Base-by-base conservation (phyloP, 352 stramenopile species). In the Phytophthora citrophthora region DNA sequence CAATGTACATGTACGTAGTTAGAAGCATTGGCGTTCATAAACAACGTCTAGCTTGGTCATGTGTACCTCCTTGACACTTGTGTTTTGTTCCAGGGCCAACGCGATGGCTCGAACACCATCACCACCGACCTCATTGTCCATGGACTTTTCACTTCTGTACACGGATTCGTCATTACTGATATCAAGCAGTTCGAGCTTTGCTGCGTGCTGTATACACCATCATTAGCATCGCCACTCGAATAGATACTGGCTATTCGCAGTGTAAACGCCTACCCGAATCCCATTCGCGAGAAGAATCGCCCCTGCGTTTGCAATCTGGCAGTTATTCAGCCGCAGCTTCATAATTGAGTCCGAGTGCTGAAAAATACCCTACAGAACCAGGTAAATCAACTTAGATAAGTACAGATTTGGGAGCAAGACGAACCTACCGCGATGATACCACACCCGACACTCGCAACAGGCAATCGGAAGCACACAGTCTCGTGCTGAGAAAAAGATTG, bases 261-360 rank as follows among this genome's bases (percentile, higher is more conserved):
- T 2, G 24, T 26, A n/a, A 45, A 38, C 16, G 26, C 53, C 24
- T 51, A 82, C 76, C 53, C 69, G 58, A 44, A 86, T 46, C 29
- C 57, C 74, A 18, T 65, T 81, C 5, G 74, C 64, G n/a, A 86
- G 68, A 15, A 83, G 32, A 36, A 83, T 74, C 10, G 55, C 74
- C n/a, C 76, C 76, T 10, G 71, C 76, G 18, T 81, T 70, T 1
- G 76, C 58, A 29, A 86, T 69, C 27, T 81, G 68, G n/a, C 76
- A 86, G 44, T 70, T 69, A 29, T 75, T 71, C 23, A 86, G 61
- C 9, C 62, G 66, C 29, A 85, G 23, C 20, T 61, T 64, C 2
- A 79, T 24, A 18, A 77, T 34, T 7, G 34, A 47, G 15, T 27
- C 43, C 2, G 58, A 50, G 5, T 27, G 20, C 16, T 55, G 54